A percentile compares a stretch with the other conserved stretches of the same genome.
Evolutionary conservation across 1,284 basidiomycete species (phyloP).

Genomic region (Cutaneotrichosporon arboriforme): DNA sequence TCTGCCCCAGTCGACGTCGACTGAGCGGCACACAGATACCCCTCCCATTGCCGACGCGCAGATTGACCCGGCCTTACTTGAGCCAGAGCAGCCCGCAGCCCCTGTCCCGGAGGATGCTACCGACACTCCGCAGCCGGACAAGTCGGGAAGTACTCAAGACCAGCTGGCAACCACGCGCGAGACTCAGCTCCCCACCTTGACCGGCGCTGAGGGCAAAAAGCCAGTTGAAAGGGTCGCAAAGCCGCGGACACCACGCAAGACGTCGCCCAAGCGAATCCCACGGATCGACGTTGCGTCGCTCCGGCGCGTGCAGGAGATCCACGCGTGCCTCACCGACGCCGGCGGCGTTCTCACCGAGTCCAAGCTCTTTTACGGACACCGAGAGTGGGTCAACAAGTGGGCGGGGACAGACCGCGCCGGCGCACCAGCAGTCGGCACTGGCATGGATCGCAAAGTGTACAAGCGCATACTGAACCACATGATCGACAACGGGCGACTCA

Average conservation of each 20-base stretch:
- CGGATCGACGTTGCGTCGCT: conserved; percentile 30
- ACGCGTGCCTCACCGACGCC: conserved; percentile 26
- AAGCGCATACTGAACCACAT: conserved; percentile 20
- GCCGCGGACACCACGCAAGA: too few species aligned
- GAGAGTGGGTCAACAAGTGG: conserved; percentile 27
- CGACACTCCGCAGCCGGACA: too few species aligned
- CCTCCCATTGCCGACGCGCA: neutral
- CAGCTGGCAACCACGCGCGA: too few species aligned
- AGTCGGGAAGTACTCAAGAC: too few species aligned
- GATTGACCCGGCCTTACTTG: neutral
- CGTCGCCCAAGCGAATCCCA: neutral
- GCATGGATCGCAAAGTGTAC: conserved; percentile 37
- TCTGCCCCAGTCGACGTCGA: too few species aligned
- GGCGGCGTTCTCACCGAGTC: conserved; percentile 28
- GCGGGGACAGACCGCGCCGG: conserved; percentile 35
- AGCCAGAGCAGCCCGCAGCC: neutral
- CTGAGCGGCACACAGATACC: too few species aligned
- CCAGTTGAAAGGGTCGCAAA: too few species aligned
- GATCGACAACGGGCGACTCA: conserved; percentile 25
- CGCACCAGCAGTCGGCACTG: conserved; percentile 26
- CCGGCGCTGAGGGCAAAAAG: too few species aligned
- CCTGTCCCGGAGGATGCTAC: neutral
- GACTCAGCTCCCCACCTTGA: too few species aligned
- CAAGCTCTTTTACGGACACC: conserved; percentile 25
- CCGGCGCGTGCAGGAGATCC: conserved; percentile 30